These are phyloP conservation scores for Melanomma pulvis-pyrius DNA, from an alignment of 495 filamentous ascomycete species.

Conservation along the genomic window DNA sequence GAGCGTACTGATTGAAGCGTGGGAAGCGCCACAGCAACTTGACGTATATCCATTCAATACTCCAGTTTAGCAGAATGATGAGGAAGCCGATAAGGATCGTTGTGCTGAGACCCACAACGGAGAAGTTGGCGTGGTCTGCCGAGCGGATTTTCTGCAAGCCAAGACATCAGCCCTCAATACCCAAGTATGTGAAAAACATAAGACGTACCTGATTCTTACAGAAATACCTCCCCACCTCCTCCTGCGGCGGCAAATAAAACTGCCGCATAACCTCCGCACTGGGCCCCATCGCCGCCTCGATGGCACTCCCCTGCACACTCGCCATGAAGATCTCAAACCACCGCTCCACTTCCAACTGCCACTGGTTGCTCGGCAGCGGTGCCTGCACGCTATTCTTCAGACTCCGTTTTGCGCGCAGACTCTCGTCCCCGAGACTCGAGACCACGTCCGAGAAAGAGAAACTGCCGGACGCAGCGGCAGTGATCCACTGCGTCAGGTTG, in stretches of 20 bases:
- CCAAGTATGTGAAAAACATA: background rate
- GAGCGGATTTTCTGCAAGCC: conserved; percentile 14
- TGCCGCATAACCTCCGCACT: background rate
- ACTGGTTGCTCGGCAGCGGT: conserved; percentile 21
- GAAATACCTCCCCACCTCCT: conserved; percentile 2
- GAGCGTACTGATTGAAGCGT: conserved; percentile 1
- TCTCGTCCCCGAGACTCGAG: background rate
- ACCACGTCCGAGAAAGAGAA: conserved; percentile 15
- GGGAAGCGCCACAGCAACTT: background rate
- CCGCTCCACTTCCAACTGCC: conserved; percentile 24
- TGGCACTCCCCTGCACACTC: conserved; percentile 1
- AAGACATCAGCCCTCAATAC: background rate
- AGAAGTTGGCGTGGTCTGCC: conserved; percentile 18
- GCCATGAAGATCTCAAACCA: conserved; percentile 12
- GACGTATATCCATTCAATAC: background rate
- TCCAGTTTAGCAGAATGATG: conserved; percentile 13
- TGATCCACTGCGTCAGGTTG: background rate
- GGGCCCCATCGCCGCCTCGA: background rate
- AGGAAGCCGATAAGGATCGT: conserved; percentile 13
- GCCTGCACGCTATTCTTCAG: conserved; percentile 8
- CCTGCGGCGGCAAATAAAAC: conserved; percentile 5
- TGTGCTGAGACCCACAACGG: conserved; percentile 6
- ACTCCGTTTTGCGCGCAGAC: conserved; percentile 1
- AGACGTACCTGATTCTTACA: conserved; percentile 13
- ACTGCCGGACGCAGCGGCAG: background rate